Conservation (phyloP, 768 basidiomycete genomes). For the Clavulina sp. region DNA sequence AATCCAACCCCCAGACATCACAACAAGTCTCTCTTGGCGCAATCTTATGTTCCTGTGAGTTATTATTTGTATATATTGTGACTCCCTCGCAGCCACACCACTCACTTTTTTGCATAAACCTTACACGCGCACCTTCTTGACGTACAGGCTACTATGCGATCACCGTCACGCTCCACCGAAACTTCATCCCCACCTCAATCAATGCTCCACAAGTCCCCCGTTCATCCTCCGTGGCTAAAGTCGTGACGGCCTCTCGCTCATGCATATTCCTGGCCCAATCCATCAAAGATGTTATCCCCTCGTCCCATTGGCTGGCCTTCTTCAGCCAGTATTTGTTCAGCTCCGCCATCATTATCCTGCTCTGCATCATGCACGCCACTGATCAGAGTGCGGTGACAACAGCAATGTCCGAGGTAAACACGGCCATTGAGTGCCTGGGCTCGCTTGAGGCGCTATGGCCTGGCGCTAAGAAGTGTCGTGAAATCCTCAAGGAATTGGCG, state of each 20-base stretch:
- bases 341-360: slow-evolving; percentile 66
- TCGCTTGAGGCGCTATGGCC: slow-evolving; percentile 81
- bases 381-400: slow-evolving; percentile 45
- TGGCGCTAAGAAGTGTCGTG: slow-evolving; percentile 68
- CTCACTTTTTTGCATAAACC: background rate
- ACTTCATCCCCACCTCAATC: slow-evolving; percentile 41
- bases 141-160: slow-evolving; percentile 51
- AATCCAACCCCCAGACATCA: slow-evolving; percentile 51
- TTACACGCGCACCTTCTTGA: slow-evolving; percentile 2
- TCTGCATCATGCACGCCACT: slow-evolving; percentile 71
- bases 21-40: slow-evolving; percentile 72
- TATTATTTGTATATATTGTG: background rate
- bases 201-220: slow-evolving; percentile 30
- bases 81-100: background rate
- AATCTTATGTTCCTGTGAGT: slow-evolving; percentile 56
- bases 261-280: slow-evolving; percentile 75
- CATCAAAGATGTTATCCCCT: slow-evolving; percentile 66
- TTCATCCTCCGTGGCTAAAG: slow-evolving; percentile 59
- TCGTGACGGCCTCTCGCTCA: slow-evolving; percentile 67
- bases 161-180: slow-evolving; percentile 73
- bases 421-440: slow-evolving; percentile 49
- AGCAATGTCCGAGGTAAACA: slow-evolving; percentile 71
- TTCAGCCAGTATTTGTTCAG: slow-evolving; percentile 84
- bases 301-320: slow-evolving; percentile 75
- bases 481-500: slow-evolving; percentile 12